Evolutionary conservation across 2,329 filamentous ascomycete species (phyloP).

Genomic region (Fusarium mundagurra): DNA sequence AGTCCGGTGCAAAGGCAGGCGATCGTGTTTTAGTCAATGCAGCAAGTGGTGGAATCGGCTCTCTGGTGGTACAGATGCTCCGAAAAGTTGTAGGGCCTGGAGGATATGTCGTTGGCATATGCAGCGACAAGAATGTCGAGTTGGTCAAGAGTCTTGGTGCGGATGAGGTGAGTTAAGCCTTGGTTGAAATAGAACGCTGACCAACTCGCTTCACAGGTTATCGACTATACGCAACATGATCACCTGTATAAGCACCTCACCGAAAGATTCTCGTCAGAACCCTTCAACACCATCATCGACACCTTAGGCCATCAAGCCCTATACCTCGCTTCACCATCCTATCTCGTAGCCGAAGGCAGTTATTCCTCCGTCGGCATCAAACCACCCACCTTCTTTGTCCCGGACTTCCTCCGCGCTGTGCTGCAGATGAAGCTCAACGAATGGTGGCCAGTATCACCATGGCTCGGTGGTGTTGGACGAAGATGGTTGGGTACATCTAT

Average conservation of each 20-base stretch:
- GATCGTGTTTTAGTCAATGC: conserved; percentile 1
- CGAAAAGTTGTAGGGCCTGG: neutral
- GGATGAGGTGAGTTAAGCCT: neutral
- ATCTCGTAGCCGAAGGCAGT: neutral
- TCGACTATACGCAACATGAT: neutral
- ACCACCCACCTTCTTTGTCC: conserved; percentile 46
- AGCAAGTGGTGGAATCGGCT: conserved; percentile 1
- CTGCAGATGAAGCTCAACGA: conserved; percentile 52
- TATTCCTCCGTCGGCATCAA: conserved; percentile 9
- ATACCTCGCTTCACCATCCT: neutral
- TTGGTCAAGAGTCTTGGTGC: neutral
- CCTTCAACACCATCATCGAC: conserved; percentile 1
- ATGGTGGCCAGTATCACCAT: conserved; percentile 48
- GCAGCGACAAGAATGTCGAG: neutral
- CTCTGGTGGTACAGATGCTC: neutral
- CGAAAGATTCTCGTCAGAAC: neutral
- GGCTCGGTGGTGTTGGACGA: conserved; percentile 52
- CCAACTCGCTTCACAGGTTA: neutral
- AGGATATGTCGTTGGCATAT: neutral
- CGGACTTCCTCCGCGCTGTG: conserved; percentile 45
- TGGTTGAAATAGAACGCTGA: neutral
- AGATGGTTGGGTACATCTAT: conserved; percentile 48
- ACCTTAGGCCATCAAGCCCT: neutral
- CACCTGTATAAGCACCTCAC: neutral
- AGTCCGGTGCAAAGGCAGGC: conserved; percentile 47